Percentiles rank a stretch among this genome's conserved stretches.
phyloP scores from a whole-genome alignment of 345 rosid species.

The Rhodamnia rubescens region DNA sequence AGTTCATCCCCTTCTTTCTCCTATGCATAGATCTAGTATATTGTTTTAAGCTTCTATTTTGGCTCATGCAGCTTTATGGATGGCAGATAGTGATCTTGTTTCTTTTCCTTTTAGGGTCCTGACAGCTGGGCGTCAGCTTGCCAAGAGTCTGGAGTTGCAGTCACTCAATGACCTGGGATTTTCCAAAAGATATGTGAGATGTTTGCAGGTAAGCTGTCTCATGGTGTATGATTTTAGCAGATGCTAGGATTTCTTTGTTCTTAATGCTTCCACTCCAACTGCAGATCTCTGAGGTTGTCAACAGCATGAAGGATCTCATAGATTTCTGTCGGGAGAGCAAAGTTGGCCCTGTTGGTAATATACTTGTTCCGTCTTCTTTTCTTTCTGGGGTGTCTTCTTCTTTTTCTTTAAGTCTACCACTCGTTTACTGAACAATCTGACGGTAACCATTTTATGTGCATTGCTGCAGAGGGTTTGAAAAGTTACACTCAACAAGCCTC shows the following conservation, averaged over 20 bases:
- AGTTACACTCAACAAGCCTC: conserved; percentile 51
- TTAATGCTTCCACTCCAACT: not conserved
- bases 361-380: not conserved
- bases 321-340: conserved; percentile 68
- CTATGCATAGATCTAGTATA: not conserved
- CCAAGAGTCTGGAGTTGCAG: conserved; percentile 79
- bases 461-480: conserved; percentile 78
- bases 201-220: conserved; percentile 65
- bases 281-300: conserved; percentile 92
- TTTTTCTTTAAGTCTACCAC: not conserved
- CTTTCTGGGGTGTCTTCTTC: not conserved
- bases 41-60: not conserved
- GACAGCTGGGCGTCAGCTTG: conserved; percentile 85
- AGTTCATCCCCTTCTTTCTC: not conserved
- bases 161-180: conserved; percentile 89
- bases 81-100: not conserved
- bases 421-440: not conserved
- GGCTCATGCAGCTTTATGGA: not conserved
- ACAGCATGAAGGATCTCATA: conserved; percentile 93
- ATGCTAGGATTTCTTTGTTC: not conserved
- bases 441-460: not conserved
- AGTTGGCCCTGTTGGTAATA: conserved; percentile 77
- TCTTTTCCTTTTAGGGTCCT: conserved; percentile 52
- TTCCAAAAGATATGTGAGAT: conserved; percentile 91
- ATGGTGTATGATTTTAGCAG: not conserved